Percentiles rank a stretch among this genome's conserved stretches.
Conservation (phyloP, 148 eudicot genomes). For the Nyssa sinensis region DNA sequence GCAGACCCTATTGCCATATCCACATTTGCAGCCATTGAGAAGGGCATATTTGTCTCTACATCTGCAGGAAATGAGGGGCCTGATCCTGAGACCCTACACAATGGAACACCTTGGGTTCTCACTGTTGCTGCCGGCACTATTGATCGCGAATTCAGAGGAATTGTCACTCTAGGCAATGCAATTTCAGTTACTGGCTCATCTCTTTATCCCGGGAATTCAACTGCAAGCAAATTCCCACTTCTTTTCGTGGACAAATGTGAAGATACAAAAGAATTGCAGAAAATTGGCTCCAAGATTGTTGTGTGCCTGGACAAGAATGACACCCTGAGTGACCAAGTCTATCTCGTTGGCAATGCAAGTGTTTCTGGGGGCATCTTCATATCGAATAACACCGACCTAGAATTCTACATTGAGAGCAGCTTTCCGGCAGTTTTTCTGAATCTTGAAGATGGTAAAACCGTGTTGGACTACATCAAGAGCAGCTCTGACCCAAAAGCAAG, state of each 20-base stretch:
- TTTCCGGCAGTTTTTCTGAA: conserved; percentile 34
- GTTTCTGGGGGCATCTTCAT: conserved; percentile 41
- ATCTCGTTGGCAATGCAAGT: conserved; percentile 13
- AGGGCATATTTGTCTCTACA: conserved; percentile 54
- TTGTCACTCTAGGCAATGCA: conserved; percentile 30
- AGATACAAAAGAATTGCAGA: conserved; percentile 13
- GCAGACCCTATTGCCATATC: conserved; percentile 54
- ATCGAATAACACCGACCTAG: conserved; percentile 26
- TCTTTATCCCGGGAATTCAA: conserved; percentile 32
- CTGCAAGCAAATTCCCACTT: conserved; percentile 4
- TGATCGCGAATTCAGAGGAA: conserved; percentile 33
- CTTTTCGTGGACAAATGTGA: conserved; percentile 22
- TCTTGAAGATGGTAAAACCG: conserved; percentile 20
- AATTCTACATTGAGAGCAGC: conserved; percentile 14
- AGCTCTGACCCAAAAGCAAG: conserved; percentile 18
- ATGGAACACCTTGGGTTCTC: conserved; percentile 69
- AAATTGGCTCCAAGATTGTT: conserved; percentile 19
- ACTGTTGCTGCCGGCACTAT: conserved; percentile 44
- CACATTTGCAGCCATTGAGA: conserved; percentile 56
- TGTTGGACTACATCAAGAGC: conserved; percentile 24
- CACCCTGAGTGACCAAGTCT: conserved; percentile 23
- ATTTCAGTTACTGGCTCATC: conserved; percentile 20
- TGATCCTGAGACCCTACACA: conserved; percentile 38
- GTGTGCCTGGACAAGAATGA: conserved; percentile 36
- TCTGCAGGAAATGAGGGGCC: conserved; percentile 73